A percentile compares a stretch with the other conserved stretches of the same genome.
phyloP scores from a whole-genome alignment of 2,329 filamentous ascomycete species.

The Diplodia mutila region DNA sequence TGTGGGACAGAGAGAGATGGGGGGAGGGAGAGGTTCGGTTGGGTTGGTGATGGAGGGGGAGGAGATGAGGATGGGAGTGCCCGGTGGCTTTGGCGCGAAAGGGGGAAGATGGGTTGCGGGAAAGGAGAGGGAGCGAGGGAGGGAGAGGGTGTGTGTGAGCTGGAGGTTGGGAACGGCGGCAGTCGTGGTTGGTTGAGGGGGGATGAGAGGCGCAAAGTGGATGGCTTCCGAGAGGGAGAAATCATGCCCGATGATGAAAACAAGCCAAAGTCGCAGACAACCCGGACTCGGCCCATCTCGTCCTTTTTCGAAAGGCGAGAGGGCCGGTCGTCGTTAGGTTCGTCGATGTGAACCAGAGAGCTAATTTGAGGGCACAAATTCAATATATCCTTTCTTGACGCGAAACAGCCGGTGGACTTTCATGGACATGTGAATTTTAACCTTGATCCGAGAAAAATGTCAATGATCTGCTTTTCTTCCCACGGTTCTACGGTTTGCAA shows the following conservation, averaged over 20 bases:
- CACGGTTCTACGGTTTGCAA: neutral
- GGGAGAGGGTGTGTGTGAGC: neutral
- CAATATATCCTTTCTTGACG: neutral
- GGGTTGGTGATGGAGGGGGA: neutral
- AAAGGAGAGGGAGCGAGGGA: neutral
- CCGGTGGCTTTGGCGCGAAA: neutral
- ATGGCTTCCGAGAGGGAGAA: neutral
- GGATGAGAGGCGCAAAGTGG: neutral
- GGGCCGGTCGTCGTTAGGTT: neutral
- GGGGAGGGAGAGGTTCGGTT: neutral
- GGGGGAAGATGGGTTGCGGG: neutral
- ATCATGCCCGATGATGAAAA: constrained; percentile 24
- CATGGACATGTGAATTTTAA: neutral
- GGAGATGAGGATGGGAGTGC: neutral
- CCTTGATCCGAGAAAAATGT: neutral
- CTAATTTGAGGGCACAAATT: constrained; percentile 25
- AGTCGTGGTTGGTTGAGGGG: neutral
- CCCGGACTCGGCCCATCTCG: constrained; percentile 3
- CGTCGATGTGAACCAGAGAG: constrained; percentile 27
- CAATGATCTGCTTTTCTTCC: neutral
- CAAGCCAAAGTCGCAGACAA: constrained; percentile 26
- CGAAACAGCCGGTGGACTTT: neutral
- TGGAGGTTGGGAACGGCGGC: neutral
- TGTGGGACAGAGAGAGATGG: neutral
- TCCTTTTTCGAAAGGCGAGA: neutral